Evolutionary conservation across 2,329 filamentous ascomycete species (phyloP).

Genomic region (Ophiocordyceps camponoti-leonardi): DNA sequence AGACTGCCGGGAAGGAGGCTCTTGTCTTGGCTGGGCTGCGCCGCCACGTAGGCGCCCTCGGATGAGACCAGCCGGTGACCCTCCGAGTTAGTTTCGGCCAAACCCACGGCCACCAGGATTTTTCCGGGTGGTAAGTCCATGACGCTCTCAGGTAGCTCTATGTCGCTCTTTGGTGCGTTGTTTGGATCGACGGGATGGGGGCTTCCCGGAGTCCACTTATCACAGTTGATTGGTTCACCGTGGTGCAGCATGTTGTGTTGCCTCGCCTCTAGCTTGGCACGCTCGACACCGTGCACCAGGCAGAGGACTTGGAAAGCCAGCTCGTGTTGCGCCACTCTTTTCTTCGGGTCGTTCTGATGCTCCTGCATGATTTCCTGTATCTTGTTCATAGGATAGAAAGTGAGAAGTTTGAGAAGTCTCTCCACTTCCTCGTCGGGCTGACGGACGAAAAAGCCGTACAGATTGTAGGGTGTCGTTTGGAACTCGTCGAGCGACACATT

Average conservation of each 20-base stretch:
- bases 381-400: constrained; percentile 58
- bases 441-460: constrained; percentile 82
- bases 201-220: constrained; percentile 6
- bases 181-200: constrained; percentile 20
- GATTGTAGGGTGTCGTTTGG: constrained; percentile 66
- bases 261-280: constrained; percentile 43
- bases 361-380: constrained; percentile 52
- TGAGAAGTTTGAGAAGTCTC: constrained; percentile 72
- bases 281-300: constrained; percentile 54
- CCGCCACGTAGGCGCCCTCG: constrained; percentile 44
- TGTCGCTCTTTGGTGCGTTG: constrained; percentile 32
- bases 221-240: constrained; percentile 1
- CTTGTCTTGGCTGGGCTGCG: constrained; percentile 23
- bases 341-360: constrained; percentile 50
- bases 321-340: constrained; percentile 64
- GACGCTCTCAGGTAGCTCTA: constrained; percentile 41
- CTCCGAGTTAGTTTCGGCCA: constrained; percentile 37
- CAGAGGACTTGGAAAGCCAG: constrained; percentile 70
- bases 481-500: constrained; percentile 68
- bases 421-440: constrained; percentile 70
- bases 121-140: constrained; percentile 38
- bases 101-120: constrained; percentile 41
- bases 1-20: constrained; percentile 32
- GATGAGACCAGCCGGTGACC: constrained; percentile 38
- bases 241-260: constrained; percentile 34